Conservation (phyloP, 257 asterid genomes). For the Salvia miltiorrhiza region DNA sequence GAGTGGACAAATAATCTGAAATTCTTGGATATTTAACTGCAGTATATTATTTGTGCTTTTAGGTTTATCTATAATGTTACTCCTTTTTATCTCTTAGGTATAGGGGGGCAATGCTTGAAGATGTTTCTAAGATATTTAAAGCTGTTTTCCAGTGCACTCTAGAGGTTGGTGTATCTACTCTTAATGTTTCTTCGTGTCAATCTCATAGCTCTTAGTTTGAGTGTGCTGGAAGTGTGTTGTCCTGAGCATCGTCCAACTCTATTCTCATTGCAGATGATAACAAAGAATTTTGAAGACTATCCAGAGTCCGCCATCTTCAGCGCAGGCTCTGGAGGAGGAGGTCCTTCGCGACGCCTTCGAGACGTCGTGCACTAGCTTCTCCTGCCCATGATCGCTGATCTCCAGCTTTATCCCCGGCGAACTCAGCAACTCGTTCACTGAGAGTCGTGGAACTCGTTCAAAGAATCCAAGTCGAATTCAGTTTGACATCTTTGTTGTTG, state of each 20-base stretch:
- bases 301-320: no score
- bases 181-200: background rate
- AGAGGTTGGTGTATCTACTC: conserved; percentile 54
- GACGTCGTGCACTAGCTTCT: no score
- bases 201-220: background rate
- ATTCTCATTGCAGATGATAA: no score
- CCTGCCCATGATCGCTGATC: no score
- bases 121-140: conserved; percentile 91
- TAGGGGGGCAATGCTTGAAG: conserved; percentile 86
- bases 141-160: conserved; percentile 97
- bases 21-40: background rate
- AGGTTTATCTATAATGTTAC: no score
- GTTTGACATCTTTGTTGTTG: no score
- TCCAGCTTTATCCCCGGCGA: no score
- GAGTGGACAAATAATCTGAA: background rate
- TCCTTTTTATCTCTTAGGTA: conserved; percentile 48
- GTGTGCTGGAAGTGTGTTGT: background rate
- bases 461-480: no score
- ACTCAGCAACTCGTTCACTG: no score
- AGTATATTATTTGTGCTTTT: background rate
- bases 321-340: no score
- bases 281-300: conserved; percentile 97
- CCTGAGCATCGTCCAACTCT: conserved; percentile 2
- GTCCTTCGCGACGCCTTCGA: no score
- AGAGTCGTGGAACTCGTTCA: no score